Base-by-base conservation (phyloP, 306 rosid genomes). In the Cajanus cajan region DNA sequence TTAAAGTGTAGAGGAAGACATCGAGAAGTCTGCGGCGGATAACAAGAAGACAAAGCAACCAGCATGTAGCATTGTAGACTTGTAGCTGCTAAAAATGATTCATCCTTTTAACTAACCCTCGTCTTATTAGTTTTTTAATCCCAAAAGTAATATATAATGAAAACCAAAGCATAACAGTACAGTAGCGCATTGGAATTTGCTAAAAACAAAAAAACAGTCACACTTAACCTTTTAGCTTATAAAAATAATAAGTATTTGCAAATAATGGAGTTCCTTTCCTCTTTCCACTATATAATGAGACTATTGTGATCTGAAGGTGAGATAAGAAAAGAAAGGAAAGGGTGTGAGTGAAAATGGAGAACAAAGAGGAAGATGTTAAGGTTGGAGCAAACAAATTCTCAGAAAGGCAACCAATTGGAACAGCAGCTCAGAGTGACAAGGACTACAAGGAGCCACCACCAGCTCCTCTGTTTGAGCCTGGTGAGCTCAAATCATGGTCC, bases 361-460 rank as follows among this genome's bases (percentile, higher is more conserved):
- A 68, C 0, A 93, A 83, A 71, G 98, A 90, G 80, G 97, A 94
- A 63, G 98, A 94, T 85, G 98, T 94, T 5, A 89, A 75, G 85
- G 86, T 94, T 5, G 98, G 98, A 83, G 97, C 97, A 28, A 94
- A 82, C 92, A 91, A 85, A 85, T 94, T 73, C 85, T 1, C 89
- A 5, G 97, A 91, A 76, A 89, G 96, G 69, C 97, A 94, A 14
- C 89, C 98, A 1, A 7, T 94, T 0, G 98, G 98, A 2, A 94
- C 89, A 41, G 80, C 92, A 18, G 97, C 98, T 2, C 97, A 91
- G 86, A 78, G 87, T 13, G 86, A 89, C 82, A 91, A 88, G 82
- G 92, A 94, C 85, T 94, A 94, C 92, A 91, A 89, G 80, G 97
- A 91, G 78, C 80, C 92, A 50, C 98, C 97, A 1, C 84, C 98